phyloP scores from a whole-genome alignment of 306 rosid species.

The Dryas drummondii region DNA sequence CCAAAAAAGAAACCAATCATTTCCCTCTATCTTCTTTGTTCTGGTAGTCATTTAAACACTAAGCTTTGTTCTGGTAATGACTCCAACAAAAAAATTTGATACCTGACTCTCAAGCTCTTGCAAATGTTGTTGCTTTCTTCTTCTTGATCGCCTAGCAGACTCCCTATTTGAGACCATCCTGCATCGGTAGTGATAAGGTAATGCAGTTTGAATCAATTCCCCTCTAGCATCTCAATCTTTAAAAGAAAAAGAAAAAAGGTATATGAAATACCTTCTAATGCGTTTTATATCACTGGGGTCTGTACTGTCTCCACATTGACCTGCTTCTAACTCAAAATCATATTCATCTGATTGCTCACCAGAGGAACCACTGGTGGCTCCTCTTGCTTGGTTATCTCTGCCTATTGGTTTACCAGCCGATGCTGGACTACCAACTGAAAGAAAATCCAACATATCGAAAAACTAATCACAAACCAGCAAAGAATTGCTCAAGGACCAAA shows the following conservation, averaged over 20 bases:
- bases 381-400: conserved; percentile 50
- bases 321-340: conserved; percentile 56
- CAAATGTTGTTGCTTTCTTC: conserved; percentile 75
- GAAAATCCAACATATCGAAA: background rate
- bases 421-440: conserved; percentile 74
- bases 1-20: no score
- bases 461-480: background rate
- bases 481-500: background rate
- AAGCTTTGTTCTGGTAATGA: no score
- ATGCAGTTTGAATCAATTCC: background rate
- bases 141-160: conserved; percentile 86
- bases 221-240: background rate
- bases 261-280: conserved; percentile 54
- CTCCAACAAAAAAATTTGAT: background rate
- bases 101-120: conserved; percentile 78
- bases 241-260: background rate
- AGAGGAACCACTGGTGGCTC: conserved; percentile 67
- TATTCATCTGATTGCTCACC: conserved; percentile 75
- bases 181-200: conserved; percentile 21
- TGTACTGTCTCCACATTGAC: conserved; percentile 61
- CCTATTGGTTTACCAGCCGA: conserved; percentile 55
- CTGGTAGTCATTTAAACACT: no score
- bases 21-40: no score
- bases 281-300: conserved; percentile 53
- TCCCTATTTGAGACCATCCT: conserved; percentile 81